A percentile compares a stretch with the other conserved stretches of the same genome.
These are phyloP conservation scores for Apiospora arundinis DNA, from an alignment of 2,329 filamentous ascomycete species.

Conservation along the genomic window DNA sequence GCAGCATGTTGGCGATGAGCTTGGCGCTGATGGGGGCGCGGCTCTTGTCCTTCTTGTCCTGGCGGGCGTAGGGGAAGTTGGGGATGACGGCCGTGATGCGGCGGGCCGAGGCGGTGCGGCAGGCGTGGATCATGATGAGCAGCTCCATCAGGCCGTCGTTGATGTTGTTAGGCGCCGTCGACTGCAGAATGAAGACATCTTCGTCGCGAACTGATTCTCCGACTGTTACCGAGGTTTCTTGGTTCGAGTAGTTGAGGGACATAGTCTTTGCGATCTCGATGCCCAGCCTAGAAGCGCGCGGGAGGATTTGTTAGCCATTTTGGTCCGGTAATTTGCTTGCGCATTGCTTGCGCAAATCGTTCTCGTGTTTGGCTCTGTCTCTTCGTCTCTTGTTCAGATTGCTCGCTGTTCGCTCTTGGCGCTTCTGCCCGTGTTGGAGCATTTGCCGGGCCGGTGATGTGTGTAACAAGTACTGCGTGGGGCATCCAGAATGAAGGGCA, in stretches of 20 bases:
- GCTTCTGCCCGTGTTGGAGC: background rate
- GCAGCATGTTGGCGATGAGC: constrained; percentile 96
- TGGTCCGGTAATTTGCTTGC: constrained; percentile 21
- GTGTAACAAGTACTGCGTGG: constrained; percentile 9
- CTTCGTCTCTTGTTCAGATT: background rate
- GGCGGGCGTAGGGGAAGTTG: constrained; percentile 94
- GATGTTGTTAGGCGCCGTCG: constrained; percentile 92
- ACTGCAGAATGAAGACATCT: constrained; percentile 98
- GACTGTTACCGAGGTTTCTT: constrained; percentile 89
- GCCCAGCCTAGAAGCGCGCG: constrained; percentile 62
- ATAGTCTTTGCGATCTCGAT: constrained; percentile 81
- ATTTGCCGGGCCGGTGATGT: background rate
- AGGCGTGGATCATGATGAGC: constrained; percentile 97
- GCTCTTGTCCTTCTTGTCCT: constrained; percentile 96
- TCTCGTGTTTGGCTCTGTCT: background rate
- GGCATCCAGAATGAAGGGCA: background rate
- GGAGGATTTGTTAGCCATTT: constrained; percentile 23
- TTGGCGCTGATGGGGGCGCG: constrained; percentile 96
- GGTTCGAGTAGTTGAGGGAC: constrained; percentile 85
- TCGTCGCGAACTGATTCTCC: constrained; percentile 96
- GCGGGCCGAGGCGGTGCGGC: constrained; percentile 71
- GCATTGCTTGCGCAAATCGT: too few relatives aligned
- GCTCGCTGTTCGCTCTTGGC: background rate
- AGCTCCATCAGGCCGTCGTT: constrained; percentile 99
- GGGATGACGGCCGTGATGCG: constrained; percentile 95